phyloP scores from a whole-genome alignment of 306 rosid species.

The Acacia crassicarpa region DNA sequence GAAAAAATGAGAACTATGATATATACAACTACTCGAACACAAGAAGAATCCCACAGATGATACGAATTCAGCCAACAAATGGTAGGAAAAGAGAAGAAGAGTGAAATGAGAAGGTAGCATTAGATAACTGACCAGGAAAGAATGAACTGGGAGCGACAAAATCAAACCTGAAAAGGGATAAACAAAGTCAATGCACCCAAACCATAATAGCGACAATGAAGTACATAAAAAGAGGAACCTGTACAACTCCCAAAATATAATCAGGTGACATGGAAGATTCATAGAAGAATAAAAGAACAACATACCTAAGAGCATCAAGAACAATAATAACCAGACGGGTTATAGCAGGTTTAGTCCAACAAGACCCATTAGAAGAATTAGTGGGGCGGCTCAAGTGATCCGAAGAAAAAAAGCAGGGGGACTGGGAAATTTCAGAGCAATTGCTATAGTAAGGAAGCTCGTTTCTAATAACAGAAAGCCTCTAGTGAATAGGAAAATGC shows the following conservation, averaged over 20 bases:
- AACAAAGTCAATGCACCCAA: not conserved
- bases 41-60: not conserved
- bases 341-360: constrained; percentile 76
- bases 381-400: constrained; percentile 14
- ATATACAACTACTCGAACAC: not conserved
- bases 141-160: constrained; percentile 88
- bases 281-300: not conserved
- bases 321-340: constrained; percentile 67
- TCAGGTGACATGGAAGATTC: not conserved
- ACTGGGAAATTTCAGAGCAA: constrained; percentile 63
- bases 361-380: constrained; percentile 33
- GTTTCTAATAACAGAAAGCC: constrained; percentile 87
- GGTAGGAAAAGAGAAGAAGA: not conserved
- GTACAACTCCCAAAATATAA: not conserved
- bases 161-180: constrained; percentile 62
- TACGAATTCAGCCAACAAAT: not conserved
- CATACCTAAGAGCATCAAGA: constrained; percentile 80
- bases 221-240: not conserved
- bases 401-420: constrained; percentile 58
- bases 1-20: not conserved
- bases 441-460: constrained; percentile 83
- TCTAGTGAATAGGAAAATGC: constrained; percentile 68
- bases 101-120: not conserved
- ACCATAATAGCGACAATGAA: not conserved
- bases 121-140: constrained; percentile 59